Evolutionary conservation across 2,329 filamentous ascomycete species (phyloP).

Genomic region (Ophiostoma tasmaniense): DNA sequence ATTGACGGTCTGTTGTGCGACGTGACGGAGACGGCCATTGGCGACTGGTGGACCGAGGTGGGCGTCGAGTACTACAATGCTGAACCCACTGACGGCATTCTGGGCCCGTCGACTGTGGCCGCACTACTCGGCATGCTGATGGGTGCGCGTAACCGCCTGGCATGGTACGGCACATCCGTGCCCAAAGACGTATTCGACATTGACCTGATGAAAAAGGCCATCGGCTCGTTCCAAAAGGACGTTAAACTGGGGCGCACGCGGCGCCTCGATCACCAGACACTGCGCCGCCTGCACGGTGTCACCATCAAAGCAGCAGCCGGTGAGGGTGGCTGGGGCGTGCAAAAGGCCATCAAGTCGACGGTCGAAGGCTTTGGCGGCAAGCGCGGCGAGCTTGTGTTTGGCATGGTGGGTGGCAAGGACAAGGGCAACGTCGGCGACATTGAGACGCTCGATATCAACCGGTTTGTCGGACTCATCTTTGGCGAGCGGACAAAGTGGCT

Average conservation of each 20-base stretch:
- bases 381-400: slow-evolving; percentile 87
- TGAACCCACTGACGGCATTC: slow-evolving; percentile 83
- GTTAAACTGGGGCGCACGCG: slow-evolving; percentile 72
- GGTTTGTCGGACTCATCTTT: slow-evolving; percentile 66
- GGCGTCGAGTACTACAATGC: slow-evolving; percentile 86
- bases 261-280: slow-evolving; percentile 71
- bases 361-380: slow-evolving; percentile 91
- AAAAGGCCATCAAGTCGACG: slow-evolving; percentile 88
- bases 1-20: slow-evolving; percentile 90
- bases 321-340: slow-evolving; percentile 85
- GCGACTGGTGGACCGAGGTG: slow-evolving; percentile 94
- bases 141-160: slow-evolving; percentile 81
- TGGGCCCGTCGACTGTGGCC: slow-evolving; percentile 86
- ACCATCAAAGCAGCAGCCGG: slow-evolving; percentile 85
- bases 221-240: slow-evolving; percentile 82
- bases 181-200: slow-evolving; percentile 89
- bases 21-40: slow-evolving; percentile 79
- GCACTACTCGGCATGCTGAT: slow-evolving; percentile 80
- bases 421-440: slow-evolving; percentile 87
- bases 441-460: slow-evolving; percentile 83
- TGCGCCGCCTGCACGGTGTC: slow-evolving; percentile 69
- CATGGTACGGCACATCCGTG: slow-evolving; percentile 75
- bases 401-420: slow-evolving; percentile 80
- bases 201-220: slow-evolving; percentile 69
- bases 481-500: slow-evolving; percentile 88